These are phyloP conservation scores for Peronospora belbahrii DNA, from an alignment of 352 stramenopile species.

Conservation along the genomic window DNA sequence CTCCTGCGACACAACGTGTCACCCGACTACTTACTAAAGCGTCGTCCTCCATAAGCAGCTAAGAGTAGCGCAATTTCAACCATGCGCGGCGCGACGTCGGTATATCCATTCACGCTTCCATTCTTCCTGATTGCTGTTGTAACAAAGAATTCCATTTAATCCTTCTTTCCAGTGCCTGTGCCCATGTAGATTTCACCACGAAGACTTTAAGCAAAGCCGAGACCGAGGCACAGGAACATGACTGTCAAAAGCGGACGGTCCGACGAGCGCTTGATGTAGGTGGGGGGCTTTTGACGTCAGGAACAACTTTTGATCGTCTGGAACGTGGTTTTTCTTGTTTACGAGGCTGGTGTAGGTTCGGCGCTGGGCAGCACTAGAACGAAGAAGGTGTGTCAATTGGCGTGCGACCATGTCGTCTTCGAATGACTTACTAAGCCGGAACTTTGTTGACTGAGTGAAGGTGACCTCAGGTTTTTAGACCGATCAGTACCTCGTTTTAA, in stretches of 20 bases:
- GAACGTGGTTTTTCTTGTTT: conserved; percentile 60
- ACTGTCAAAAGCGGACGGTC: conserved; percentile 35
- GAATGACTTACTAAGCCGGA: no score
- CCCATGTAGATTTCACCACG: conserved; percentile 67
- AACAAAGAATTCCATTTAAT: conserved; percentile 28
- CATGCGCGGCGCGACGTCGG: not conserved
- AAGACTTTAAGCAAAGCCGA: conserved; percentile 54
- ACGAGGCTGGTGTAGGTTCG: conserved; percentile 52
- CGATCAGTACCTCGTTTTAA: not conserved
- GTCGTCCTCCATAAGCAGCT: not conserved
- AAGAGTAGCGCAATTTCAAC: not conserved
- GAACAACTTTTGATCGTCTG: conserved; percentile 63
- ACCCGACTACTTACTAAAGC: no score
- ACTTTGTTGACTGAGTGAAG: no score
- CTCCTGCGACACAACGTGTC: no score
- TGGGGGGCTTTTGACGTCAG: conserved; percentile 11
- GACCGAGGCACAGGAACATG: conserved; percentile 35
- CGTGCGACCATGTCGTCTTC: conserved; percentile 44
- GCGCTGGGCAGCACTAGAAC: conserved; percentile 26
- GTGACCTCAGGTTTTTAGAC: no score
- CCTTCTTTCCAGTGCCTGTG: conserved; percentile 59
- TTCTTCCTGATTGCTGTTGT: not conserved
- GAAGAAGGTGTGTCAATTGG: conserved; percentile 32
- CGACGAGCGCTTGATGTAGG: conserved; percentile 36
- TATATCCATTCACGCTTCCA: conserved; percentile 1